phyloP scores from a whole-genome alignment of 805 yeast genomes.

The Suhomyces faveliae region DNA sequence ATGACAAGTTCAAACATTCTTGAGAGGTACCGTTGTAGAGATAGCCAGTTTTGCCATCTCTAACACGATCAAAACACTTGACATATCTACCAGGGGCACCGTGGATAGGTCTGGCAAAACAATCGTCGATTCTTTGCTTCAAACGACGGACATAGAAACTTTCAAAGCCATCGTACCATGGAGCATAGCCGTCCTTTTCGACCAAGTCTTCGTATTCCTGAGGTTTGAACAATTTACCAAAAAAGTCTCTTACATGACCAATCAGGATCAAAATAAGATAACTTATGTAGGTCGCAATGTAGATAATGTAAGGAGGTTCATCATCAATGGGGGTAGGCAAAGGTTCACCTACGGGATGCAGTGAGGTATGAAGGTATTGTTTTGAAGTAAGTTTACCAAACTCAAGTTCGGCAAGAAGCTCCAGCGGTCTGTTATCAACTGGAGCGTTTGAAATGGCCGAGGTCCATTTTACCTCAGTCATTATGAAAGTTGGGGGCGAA shows the following conservation, averaged over 20 bases:
- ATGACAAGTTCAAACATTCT: conserved; percentile 80
- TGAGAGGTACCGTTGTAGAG: conserved; percentile 73
- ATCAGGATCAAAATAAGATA: conserved; percentile 80
- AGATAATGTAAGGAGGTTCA: conserved; percentile 81
- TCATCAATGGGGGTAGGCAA: conserved; percentile 66
- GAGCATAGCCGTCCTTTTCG: conserved; percentile 88
- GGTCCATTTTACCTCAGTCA: conserved; percentile 4
- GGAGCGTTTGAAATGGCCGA: conserved; percentile 39
- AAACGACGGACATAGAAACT: conserved; percentile 89
- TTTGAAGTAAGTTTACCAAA: conserved; percentile 67
- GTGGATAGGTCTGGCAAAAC: conserved; percentile 93
- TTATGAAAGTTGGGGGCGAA: background rate
- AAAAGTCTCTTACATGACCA: conserved; percentile 89
- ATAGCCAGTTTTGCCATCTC: conserved; percentile 65
- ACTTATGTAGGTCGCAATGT: conserved; percentile 79
- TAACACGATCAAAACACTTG: conserved; percentile 72
- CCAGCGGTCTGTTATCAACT: conserved; percentile 30
- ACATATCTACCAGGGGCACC: conserved; percentile 96
- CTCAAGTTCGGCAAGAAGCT: conserved; percentile 53
- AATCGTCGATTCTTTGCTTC: conserved; percentile 87
- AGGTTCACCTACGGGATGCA: conserved; percentile 56
- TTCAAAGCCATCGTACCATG: conserved; percentile 93
- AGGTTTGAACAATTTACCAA: conserved; percentile 73
- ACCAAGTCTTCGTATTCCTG: conserved; percentile 62
- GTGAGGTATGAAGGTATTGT: conserved; percentile 63